Base-by-base conservation (phyloP, 2,329 filamentous ascomycete genomes). In the Colletotrichum spinosum region DNA sequence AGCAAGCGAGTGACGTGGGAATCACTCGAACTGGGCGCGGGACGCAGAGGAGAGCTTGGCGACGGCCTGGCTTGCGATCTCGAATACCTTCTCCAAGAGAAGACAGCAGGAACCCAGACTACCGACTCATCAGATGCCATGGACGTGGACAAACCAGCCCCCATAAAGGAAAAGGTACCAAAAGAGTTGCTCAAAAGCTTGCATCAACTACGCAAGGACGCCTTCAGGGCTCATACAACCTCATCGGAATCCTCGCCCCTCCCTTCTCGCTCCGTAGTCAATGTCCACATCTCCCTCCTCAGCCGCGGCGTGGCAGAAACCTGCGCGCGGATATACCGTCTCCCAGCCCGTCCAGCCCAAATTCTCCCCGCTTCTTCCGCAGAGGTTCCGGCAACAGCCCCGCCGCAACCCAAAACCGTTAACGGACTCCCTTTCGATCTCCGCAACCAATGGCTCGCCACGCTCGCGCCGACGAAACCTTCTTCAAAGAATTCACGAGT, bases 21-120 rank as follows among this genome's bases (percentile, higher is more conserved):
- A 15, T 89, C 87, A 6, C 80, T 98, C 10, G 86, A 93, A 70
- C 80, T 97, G 9, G 92, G 93, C 0, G 84, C 86, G 44, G 90
- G 87, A 1, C 86, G 88, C 56, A 94, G 89, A 72, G 95, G 95
- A 1, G 96, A 98, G 75, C 73, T 97, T 38, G 96, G 96, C 2
- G 80, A 87, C 56, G 94, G 94, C 0, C 93, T 92, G 85, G 87
- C 88, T 9, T 97, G 92, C 77, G 93, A 97, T 73, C 97, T 93
- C 85, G 90, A 93, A 72, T 80, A 81, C 39, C 76, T 97, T n/a
- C 82, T 93, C 58, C 76, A 75, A 13, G 73, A 79, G n/a, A 48
- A 58, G 13, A 51, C 55, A 37, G 10, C 33, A 7, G 7, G 66
- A 63, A 15, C 44, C 37, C 55, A 17, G 38, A 11, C 38, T 15